Evolutionary conservation across 257 asterid species (phyloP).

Genomic region (Lycium barbarum): DNA sequence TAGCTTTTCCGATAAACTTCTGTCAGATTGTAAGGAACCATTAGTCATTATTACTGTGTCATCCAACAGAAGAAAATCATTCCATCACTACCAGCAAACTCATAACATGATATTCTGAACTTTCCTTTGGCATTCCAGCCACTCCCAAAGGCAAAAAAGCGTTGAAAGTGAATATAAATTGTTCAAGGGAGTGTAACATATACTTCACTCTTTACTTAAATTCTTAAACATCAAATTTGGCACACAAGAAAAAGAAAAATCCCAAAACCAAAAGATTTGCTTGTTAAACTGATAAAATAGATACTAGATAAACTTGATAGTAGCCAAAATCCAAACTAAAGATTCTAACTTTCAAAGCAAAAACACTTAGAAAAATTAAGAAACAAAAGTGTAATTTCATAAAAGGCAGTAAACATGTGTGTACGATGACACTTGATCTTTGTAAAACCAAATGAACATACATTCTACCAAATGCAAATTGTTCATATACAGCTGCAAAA

Average conservation of each 20-base stretch:
- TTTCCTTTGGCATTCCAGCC: background rate
- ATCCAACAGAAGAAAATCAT: background rate
- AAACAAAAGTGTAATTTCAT: too few relatives aligned
- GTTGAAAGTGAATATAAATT: conserved; percentile 9
- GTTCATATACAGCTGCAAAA: too few relatives aligned
- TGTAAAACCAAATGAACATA: too few relatives aligned
- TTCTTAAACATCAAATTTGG: background rate
- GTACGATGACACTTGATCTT: too few relatives aligned
- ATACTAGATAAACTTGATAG: background rate
- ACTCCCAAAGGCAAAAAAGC: background rate
- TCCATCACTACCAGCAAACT: background rate
- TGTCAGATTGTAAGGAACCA: background rate
- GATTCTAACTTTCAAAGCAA: too few relatives aligned
- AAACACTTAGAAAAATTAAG: too few relatives aligned
- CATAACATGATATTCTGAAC: background rate
- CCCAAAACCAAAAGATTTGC: background rate
- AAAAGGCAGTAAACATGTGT: too few relatives aligned
- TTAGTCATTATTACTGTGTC: background rate
- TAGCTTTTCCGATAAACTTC: background rate
- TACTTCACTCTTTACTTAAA: background rate
- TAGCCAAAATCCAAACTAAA: background rate
- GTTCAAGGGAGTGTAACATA: background rate
- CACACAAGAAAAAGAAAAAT: background rate
- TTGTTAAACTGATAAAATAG: background rate
- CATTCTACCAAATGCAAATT: too few relatives aligned